Percentiles rank a stretch among this genome's conserved stretches.
phyloP scores from a whole-genome alignment of 164 flowering plant genomes.

The Macadamia integrifolia region DNA sequence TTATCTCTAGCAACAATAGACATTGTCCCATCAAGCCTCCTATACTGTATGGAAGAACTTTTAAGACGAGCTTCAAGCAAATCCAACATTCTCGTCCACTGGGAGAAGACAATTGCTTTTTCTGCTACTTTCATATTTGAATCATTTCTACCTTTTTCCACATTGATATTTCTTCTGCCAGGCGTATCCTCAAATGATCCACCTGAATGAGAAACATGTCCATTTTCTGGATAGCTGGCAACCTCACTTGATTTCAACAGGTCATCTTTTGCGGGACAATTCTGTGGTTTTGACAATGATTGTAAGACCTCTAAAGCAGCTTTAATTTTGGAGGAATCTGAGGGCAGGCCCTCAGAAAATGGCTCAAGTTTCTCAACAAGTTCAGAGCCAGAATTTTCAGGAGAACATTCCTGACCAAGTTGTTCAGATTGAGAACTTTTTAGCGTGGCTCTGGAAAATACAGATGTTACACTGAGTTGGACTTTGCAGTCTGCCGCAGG shows the following conservation, averaged over 20 bases:
- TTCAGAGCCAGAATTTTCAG: constrained; percentile 23
- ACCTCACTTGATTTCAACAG: constrained; percentile 10
- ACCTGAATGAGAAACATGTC: constrained; percentile 13
- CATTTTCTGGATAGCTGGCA: constrained; percentile 14
- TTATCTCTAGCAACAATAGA: constrained; percentile 77
- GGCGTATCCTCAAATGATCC: constrained; percentile 13
- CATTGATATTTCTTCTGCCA: constrained; percentile 5
- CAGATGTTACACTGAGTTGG: constrained; percentile 46
- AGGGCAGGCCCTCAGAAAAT: constrained; percentile 13
- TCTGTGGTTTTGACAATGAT: constrained; percentile 43
- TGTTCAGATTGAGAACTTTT: constrained; percentile 36
- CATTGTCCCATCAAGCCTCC: constrained; percentile 97
- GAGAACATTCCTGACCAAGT: constrained; percentile 17
- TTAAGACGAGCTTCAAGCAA: constrained; percentile 71
- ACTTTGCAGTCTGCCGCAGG: constrained; percentile 62
- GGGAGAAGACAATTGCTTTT: constrained; percentile 94
- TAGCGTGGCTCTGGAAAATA: constrained; percentile 60
- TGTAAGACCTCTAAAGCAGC: constrained; percentile 70
- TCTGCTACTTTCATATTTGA: constrained; percentile 30
- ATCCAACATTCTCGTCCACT: constrained; percentile 95
- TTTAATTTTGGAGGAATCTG: constrained; percentile 71
- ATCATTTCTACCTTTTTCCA: constrained; percentile 10
- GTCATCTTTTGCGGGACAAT: constrained; percentile 3
- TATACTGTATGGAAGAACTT: constrained; percentile 63
- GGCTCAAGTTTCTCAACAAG: constrained; percentile 12